Evolutionary conservation across 257 asterid species (phyloP).

Genomic region (Solanum stenotomum): DNA sequence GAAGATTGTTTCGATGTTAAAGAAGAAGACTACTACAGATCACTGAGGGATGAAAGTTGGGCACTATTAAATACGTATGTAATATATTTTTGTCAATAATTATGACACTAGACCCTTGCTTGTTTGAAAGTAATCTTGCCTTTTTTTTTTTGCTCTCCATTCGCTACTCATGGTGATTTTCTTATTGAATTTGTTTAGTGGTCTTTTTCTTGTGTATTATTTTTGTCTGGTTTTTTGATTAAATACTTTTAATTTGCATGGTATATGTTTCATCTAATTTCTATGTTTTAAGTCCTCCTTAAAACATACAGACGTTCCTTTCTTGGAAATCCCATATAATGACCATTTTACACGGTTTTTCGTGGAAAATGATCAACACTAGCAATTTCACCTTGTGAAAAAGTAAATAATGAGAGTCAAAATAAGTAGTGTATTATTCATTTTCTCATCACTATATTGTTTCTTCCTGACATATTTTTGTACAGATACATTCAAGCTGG

Average conservation of each 20-base stretch:
- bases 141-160: not conserved
- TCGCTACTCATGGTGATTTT: not conserved
- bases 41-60: constrained; percentile 72
- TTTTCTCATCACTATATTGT: not conserved
- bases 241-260: too few relatives aligned
- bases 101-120: not conserved
- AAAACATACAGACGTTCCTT: not conserved
- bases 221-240: too few relatives aligned
- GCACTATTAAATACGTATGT: constrained; percentile 75
- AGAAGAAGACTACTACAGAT: constrained; percentile 83
- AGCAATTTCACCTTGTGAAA: too few relatives aligned
- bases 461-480: not conserved
- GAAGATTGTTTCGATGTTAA: constrained; percentile 67
- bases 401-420: not conserved
- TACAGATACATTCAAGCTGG: constrained; percentile 66
- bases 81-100: not conserved
- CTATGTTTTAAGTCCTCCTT: not conserved
- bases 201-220: not conserved
- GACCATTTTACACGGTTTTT: not conserved
- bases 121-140: not conserved
- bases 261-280: not conserved
- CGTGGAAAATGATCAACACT: too few relatives aligned
- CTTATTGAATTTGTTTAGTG: not conserved
- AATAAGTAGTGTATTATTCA: too few relatives aligned
- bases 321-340: not conserved